Base-by-base conservation (phyloP, 2,329 filamentous ascomycete genomes). In the Colletotrichum sp. region DNA sequence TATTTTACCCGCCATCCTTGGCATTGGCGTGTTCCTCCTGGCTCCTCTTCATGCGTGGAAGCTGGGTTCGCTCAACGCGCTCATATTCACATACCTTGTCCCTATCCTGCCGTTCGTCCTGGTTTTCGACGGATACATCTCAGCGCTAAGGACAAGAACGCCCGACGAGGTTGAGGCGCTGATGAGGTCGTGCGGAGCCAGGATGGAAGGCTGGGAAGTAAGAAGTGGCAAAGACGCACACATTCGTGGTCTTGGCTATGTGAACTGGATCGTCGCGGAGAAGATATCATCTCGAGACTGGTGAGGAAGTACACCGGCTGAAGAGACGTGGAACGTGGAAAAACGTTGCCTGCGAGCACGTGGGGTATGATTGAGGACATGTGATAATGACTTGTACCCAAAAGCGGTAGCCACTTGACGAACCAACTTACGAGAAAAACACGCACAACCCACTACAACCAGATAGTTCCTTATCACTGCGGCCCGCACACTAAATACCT, bases 101-200 rank as follows among this genome's bases (percentile, higher is more conserved):
- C 94, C 94, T 0, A 84, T 95, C 15, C 83, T 95, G 19, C 93
- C 94, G 0, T 90, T 93, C 75, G 90, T 94, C 11, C 84, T 95
- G 22, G 88, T 91, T 0, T 93, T 93, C 79, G 94, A 96, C 82
- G 94, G 94, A 4, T 85, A 91, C 73, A 88, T 95, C 64, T 94
- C 92, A 12, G 90, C 90, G 52, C 81, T 95, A 78, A 86, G 94
- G 59, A 94, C 93, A 8, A 88, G 94, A 71, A 94, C 91, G 6
- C 88, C 92, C 0, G 88, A 89, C 16, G 94, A 96, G 83, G 89
- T 95, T 7, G 86, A 92, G 81, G 81, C 81, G 0, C 82, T 96
- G 78, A 82, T 95, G 77, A 87, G 88, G 71, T 86, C 85, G 6
- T 91, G 89, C 79, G 89, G 87, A 13, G 88, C 86, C 4, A 83